Evolutionary conservation across 805 yeast genomes (phyloP).

Genomic region (Candida xiaguanensis): DNA sequence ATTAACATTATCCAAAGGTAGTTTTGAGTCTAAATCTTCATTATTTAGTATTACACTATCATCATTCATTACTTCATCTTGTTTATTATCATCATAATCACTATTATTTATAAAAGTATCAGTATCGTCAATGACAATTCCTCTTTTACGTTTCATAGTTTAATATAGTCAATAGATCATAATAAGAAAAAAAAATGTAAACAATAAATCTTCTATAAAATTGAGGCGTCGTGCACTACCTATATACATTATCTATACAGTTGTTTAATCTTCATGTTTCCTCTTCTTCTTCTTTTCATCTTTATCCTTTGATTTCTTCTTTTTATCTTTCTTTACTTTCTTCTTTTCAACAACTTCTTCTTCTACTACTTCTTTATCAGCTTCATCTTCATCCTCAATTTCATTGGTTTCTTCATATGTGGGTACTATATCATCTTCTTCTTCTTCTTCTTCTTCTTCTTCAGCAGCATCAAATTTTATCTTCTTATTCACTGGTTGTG

Average conservation of each 20-base stretch:
- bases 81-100: constrained; percentile 20
- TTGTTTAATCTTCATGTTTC: constrained; percentile 1
- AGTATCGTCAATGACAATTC: constrained; percentile 11
- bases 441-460: constrained; percentile 16
- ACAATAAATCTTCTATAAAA: background rate
- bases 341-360: constrained; percentile 23
- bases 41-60: constrained; percentile 1
- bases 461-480: constrained; percentile 13
- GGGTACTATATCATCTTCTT: constrained; percentile 14
- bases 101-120: constrained; percentile 39
- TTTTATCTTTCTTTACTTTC: constrained; percentile 18
- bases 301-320: constrained; percentile 2
- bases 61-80: background rate
- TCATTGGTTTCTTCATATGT: constrained; percentile 13
- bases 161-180: background rate
- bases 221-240: constrained; percentile 7
- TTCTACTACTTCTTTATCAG: constrained; percentile 12
- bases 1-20: no score
- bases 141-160: constrained; percentile 10
- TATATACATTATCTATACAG: background rate
- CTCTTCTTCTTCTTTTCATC: constrained; percentile 6
- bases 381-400: constrained; percentile 13
- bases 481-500: constrained; percentile 11
- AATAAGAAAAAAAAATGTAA: constrained; percentile 2
- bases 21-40: background rate